Conservation (phyloP, 768 basidiomycete genomes). For the Rhizopogon vesiculosus region DNA sequence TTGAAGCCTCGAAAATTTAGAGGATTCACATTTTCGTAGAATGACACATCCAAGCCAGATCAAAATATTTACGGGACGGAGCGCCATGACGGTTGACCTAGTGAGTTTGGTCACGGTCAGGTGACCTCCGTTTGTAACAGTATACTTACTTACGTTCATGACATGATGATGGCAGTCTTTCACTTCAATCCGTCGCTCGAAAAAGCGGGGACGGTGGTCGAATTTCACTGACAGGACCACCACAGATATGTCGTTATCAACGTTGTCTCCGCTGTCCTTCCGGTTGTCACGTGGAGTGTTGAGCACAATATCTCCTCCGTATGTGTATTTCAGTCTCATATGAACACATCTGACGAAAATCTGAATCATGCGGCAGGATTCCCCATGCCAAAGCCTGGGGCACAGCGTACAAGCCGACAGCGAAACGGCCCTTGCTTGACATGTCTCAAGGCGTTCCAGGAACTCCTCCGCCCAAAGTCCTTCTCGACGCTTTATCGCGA, state of each 20-base stretch:
- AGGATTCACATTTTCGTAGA: no score
- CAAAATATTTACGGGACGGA: no score
- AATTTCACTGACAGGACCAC: neutral
- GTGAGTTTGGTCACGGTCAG: no score
- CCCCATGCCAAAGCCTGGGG: constrained; percentile 58
- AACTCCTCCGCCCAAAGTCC: constrained; percentile 47
- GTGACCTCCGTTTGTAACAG: no score
- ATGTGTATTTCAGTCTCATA: constrained; percentile 6
- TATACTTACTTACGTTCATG: no score
- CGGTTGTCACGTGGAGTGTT: constrained; percentile 36
- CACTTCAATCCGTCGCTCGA: no score
- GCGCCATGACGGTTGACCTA: no score
- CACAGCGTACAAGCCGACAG: constrained; percentile 34
- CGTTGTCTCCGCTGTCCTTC: constrained; percentile 14
- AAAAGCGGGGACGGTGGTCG: neutral
- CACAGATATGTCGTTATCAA: neutral
- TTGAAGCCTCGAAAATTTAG: no score
- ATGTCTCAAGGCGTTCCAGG: constrained; percentile 79
- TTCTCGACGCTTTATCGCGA: constrained; percentile 45
- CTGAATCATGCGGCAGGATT: constrained; percentile 34
- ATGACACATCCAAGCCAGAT: no score
- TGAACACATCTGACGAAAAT: neutral
- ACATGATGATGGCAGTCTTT: no score
- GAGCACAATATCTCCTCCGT: constrained; percentile 46
- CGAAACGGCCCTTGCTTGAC: constrained; percentile 50